Conservation (phyloP, 2,329 filamentous ascomycete species). For the Alternaria rosae region DNA sequence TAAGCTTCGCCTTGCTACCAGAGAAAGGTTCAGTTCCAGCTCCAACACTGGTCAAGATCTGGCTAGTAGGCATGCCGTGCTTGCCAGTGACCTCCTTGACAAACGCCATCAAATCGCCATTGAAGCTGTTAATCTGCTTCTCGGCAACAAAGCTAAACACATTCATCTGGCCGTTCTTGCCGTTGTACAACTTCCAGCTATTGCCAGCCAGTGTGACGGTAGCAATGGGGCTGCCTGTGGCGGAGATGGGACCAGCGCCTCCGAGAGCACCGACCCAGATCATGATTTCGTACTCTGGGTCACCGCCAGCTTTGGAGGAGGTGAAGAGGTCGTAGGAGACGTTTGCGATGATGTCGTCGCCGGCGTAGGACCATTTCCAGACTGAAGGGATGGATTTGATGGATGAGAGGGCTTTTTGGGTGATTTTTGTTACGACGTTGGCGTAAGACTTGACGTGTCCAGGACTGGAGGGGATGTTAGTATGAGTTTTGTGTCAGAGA, state of each 20-base stretch:
- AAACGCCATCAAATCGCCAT: conserved; percentile 66
- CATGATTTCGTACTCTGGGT: conserved; percentile 69
- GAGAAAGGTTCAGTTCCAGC: conserved; percentile 66
- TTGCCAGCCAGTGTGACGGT: conserved; percentile 62
- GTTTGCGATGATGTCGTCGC: conserved; percentile 60
- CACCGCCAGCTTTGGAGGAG: conserved; percentile 54
- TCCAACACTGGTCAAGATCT: conserved; percentile 63
- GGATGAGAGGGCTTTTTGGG: conserved; percentile 40
- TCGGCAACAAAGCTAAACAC: conserved; percentile 68
- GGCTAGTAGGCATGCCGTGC: conserved; percentile 57
- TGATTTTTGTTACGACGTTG: conserved; percentile 51
- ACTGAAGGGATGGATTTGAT: conserved; percentile 55
- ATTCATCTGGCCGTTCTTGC: conserved; percentile 65
- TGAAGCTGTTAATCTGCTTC: conserved; percentile 60
- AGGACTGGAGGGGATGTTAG: conserved; percentile 22
- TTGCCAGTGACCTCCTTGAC: conserved; percentile 61
- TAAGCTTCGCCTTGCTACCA: conserved; percentile 57
- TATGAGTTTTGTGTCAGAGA: not conserved
- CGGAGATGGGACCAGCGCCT: conserved; percentile 66
- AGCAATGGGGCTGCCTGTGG: conserved; percentile 61
- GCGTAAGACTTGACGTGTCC: conserved; percentile 54
- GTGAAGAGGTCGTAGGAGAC: conserved; percentile 71
- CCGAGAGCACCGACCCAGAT: conserved; percentile 68
- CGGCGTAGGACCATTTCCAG: conserved; percentile 61
- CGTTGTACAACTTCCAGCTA: conserved; percentile 66